Evolutionary conservation across 805 yeast genomes (phyloP).

Genomic region (Saturnispora kantuleensis): DNA sequence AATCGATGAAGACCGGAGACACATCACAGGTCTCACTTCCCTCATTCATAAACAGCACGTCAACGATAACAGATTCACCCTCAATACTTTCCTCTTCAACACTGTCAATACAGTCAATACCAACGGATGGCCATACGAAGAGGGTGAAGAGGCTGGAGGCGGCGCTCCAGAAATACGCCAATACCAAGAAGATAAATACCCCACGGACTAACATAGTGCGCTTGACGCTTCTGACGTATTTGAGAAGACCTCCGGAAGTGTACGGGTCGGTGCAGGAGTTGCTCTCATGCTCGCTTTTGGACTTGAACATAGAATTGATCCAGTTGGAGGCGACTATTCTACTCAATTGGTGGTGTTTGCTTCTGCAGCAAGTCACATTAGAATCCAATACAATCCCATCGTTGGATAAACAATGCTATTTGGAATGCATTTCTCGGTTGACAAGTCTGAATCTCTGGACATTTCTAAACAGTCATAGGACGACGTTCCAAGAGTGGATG

Average conservation of each 20-base stretch:
- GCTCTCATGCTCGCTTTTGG: slow-evolving; percentile 4
- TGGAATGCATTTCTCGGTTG: slow-evolving; percentile 45
- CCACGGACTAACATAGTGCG: slow-evolving; percentile 39
- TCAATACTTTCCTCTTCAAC: slow-evolving; percentile 12
- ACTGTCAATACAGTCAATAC: neutral
- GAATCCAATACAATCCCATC: slow-evolving; percentile 30
- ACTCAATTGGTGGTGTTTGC: slow-evolving; percentile 46
- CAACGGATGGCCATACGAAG: slow-evolving; percentile 3
- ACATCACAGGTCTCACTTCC: slow-evolving; percentile 3
- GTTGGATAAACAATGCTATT: slow-evolving; percentile 41
- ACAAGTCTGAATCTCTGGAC: slow-evolving; percentile 40
- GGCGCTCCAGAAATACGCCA: slow-evolving; percentile 34
- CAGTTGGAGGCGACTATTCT: slow-evolving; percentile 14
- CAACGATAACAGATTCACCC: slow-evolving; percentile 7
- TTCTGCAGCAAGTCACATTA: slow-evolving; percentile 25
- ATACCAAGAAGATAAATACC: slow-evolving; percentile 28
- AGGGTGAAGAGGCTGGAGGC: slow-evolving; percentile 32
- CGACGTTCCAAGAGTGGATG: slow-evolving; percentile 16
- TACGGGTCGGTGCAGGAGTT: slow-evolving; percentile 7
- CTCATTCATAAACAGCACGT: neutral
- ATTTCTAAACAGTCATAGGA: slow-evolving; percentile 7
- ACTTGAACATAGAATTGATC: slow-evolving; percentile 8
- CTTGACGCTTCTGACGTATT: slow-evolving; percentile 36
- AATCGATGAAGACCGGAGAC: neutral
- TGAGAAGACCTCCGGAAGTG: slow-evolving; percentile 21